Evolutionary conservation across 1,284 basidiomycete species (phyloP), one percentile per base, ranked within the genome.

Genomic region (Austropuccinia psidii): DNA sequence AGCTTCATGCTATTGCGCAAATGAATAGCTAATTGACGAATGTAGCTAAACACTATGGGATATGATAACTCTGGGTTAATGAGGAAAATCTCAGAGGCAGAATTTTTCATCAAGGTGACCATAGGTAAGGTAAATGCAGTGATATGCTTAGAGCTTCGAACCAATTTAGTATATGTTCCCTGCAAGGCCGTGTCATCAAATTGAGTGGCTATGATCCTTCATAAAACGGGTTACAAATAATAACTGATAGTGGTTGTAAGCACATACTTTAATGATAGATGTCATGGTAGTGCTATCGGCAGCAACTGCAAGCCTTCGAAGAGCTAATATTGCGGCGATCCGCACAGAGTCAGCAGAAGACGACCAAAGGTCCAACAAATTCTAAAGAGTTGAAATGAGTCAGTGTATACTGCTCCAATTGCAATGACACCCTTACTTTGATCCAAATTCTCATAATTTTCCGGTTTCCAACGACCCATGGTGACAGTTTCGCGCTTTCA

Each of bases 21-120:
- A 79, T 93, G 91, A 75, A 98, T 91, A 0, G 95, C 96, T 47
- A 99, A 86, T 81, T 96, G 93, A 45, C 96, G 88, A 77, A 98
- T 95, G 81, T 95, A 98, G 15, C 90, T 89, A 83, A 98, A 99
- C 0, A 93, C 93, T 78, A 96, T 93, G 77, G 94, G 93, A 82
- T 98, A 98, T 2, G 81, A 80, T 15, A 90, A 86, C 3, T 85
- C 82, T 75, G 88, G 88, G 77, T 90, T 85, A 62, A 94, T 82
- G 76, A 88, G 89, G 83, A 90, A 99, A 1, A 98, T 84, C 80
- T 96, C 93, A 0, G 90, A 89, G 0, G 94, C 94, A 1, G 93
- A 91, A 82, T 98, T 98, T 83, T 99, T 99, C 92, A 98, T 96
- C 50, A 98, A 83, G 79, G 91, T 96, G 81, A 98, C 90, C 4